phyloP scores from a whole-genome alignment of 2,329 filamentous ascomycete genomes.

The Bisporella sp. region DNA sequence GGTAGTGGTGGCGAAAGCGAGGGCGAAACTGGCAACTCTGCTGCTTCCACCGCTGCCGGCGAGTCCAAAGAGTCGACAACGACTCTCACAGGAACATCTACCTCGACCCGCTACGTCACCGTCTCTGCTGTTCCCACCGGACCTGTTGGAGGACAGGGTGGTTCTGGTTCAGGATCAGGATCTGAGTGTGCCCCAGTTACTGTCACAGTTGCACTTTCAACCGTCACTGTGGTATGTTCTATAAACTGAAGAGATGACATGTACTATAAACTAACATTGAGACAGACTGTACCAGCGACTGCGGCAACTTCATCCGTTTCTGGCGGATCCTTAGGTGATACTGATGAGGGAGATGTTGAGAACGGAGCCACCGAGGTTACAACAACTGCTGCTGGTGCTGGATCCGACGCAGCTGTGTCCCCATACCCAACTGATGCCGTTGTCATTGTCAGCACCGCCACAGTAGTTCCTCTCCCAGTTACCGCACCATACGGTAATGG shows the following conservation, averaged over 20 bases:
- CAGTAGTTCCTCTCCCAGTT: constrained; percentile 19
- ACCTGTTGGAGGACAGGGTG: background rate
- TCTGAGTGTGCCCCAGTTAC: constrained; percentile 19
- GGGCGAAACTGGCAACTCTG: constrained; percentile 1
- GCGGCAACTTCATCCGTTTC: too few relatives aligned
- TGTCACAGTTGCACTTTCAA: constrained; percentile 20
- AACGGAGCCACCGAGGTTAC: too few relatives aligned
- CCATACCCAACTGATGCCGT: background rate
- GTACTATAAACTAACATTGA: too few relatives aligned
- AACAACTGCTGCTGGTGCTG: too few relatives aligned
- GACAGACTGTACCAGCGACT: too few relatives aligned
- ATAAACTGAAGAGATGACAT: too few relatives aligned
- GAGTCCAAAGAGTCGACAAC: constrained; percentile 8
- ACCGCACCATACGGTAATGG: constrained; percentile 20
- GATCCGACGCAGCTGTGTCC: too few relatives aligned
- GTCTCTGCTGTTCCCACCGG: constrained; percentile 6
- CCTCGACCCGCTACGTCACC: constrained; percentile 18
- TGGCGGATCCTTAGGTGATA: too few relatives aligned
- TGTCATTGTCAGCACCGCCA: constrained; percentile 17
- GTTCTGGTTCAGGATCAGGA: constrained; percentile 1
- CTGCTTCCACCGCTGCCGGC: background rate
- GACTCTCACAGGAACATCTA: constrained; percentile 12
- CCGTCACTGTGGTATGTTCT: constrained; percentile 22
- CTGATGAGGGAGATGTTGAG: too few relatives aligned
- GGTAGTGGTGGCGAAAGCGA: background rate